Percentiles rank a stretch among this genome's conserved stretches.
These are phyloP conservation scores for Myriangium duriaei DNA, from an alignment of 2,329 filamentous ascomycete genomes.

Conservation along the genomic window DNA sequence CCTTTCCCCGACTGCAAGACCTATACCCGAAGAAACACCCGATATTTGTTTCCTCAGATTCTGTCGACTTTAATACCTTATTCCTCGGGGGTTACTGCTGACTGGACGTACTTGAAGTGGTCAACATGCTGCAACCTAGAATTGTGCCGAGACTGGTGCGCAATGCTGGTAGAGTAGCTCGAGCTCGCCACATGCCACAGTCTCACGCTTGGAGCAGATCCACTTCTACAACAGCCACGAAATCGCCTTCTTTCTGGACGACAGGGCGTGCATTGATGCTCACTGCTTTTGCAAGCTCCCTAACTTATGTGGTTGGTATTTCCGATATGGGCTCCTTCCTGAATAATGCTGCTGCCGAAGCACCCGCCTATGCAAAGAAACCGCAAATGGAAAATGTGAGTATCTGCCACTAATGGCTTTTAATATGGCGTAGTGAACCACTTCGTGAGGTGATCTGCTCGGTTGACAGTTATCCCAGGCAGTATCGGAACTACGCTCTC, in stretches of 20 bases:
- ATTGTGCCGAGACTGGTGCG: conserved; percentile 13
- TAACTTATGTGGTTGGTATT: conserved; percentile 40
- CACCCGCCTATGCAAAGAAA: conserved; percentile 36
- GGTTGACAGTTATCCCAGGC: conserved; percentile 28
- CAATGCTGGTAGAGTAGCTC: too few species aligned
- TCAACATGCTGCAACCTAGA: conserved; percentile 7
- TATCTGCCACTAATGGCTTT: conserved; percentile 1
- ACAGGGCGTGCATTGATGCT: conserved; percentile 36
- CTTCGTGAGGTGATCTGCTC: not conserved
- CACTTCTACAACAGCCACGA: conserved; percentile 2
- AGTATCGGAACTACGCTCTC: conserved; percentile 40
- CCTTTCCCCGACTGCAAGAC: too few species aligned
- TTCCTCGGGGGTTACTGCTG: too few species aligned
- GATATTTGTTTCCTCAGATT: too few species aligned
- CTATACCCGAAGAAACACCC: too few species aligned
- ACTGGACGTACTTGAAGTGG: too few species aligned
- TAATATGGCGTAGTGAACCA: not conserved
- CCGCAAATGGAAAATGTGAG: conserved; percentile 40
- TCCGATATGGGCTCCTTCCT: conserved; percentile 21
- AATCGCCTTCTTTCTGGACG: conserved; percentile 30
- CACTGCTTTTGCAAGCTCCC: conserved; percentile 36
- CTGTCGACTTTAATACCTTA: too few species aligned
- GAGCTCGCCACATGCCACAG: conserved; percentile 12
- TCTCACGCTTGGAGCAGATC: conserved; percentile 4
- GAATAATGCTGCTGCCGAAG: conserved; percentile 12